Evolutionary conservation across 2,329 filamentous ascomycete genomes (phyloP), one percentile per base, ranked within the genome.

Genomic region (Epichloe gansuensis): DNA sequence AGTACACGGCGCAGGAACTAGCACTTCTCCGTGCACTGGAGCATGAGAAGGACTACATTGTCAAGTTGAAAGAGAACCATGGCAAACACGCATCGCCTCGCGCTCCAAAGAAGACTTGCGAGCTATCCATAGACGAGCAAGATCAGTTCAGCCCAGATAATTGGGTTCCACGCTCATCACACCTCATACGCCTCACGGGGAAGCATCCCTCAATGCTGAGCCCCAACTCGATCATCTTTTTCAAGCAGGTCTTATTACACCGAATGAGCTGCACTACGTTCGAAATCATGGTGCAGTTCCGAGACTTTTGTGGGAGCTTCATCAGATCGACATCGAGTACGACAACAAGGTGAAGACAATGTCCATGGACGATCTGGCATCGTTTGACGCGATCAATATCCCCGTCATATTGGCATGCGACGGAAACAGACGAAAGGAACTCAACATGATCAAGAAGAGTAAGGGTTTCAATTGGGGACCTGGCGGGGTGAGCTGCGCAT

Each of bases 151-250:
- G 70, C 2, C 75, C 75, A 0, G 75, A 79, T 59, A 78, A 76
- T 54, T 78, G 75, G 76, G 64, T 79, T 2, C 75, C 75, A 3
- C 69, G 75, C 8, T 70, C 67, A 1, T 62, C 64, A 0, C 59
- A 73, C 28, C 65, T 79, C 4, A 72, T 77, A 38, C 71, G 76
- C 0, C 57, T 75, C 17, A 78, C 75, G 0, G 75, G 75, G 4
- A 76, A 76, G 45, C 75, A 78, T 59, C 75, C 75, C 55, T 80
- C 52, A 79, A 80, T 52, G 72, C 68, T 3, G 76, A 79, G 58
- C 61, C 73, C 0, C 55, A 68, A 0, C 64, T 78, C 1, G 61
- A 61, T 1, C 59, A 60, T 12, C 66, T 79, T 0, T 74, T 70
- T 51, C 65, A 73, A 0, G 70, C 68, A 4, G 75, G 75, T 0